Conservation (phyloP, 2,329 filamentous ascomycete species). For the Botryotinia calthae region DNA sequence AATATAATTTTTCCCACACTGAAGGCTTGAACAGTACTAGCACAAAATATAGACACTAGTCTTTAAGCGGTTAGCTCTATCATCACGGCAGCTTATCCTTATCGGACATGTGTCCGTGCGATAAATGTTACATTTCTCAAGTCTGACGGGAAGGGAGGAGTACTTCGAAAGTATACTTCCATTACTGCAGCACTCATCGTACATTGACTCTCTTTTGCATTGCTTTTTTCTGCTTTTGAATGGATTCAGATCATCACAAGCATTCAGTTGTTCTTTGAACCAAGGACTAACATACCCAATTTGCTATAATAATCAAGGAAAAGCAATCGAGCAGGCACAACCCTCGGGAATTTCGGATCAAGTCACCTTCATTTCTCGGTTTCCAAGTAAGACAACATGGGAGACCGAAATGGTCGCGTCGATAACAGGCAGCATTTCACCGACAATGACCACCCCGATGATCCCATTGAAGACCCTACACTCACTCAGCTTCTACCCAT, state of each 20-base stretch:
- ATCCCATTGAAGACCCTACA: slow-evolving; percentile 35
- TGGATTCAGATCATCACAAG: too few species aligned
- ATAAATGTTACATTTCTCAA: not conserved
- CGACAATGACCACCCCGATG: slow-evolving; percentile 34
- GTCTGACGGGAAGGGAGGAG: not conserved
- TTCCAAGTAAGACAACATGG: slow-evolving; percentile 11
- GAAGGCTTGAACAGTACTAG: not conserved
- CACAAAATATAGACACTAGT: not conserved
- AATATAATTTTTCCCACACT: not conserved
- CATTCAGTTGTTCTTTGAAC: not conserved
- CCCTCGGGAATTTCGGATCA: slow-evolving; percentile 14
- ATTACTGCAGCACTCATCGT: not conserved
- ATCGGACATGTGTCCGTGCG: not conserved
- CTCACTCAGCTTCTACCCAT: slow-evolving; percentile 37
- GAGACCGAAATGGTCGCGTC: slow-evolving; percentile 27
- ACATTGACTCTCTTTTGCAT: not conserved
- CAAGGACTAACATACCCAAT: not conserved
- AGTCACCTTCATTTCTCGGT: not conserved
- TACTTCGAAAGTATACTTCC: not conserved
- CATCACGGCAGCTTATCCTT: not conserved
- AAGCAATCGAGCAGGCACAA: not conserved
- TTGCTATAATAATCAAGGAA: not conserved
- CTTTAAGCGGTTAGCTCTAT: not conserved
- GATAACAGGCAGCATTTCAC: slow-evolving; percentile 25
- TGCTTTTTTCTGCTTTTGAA: not conserved